Base-by-base conservation (phyloP, 2,329 filamentous ascomycete genomes). In the Simplicillium sp. region DNA sequence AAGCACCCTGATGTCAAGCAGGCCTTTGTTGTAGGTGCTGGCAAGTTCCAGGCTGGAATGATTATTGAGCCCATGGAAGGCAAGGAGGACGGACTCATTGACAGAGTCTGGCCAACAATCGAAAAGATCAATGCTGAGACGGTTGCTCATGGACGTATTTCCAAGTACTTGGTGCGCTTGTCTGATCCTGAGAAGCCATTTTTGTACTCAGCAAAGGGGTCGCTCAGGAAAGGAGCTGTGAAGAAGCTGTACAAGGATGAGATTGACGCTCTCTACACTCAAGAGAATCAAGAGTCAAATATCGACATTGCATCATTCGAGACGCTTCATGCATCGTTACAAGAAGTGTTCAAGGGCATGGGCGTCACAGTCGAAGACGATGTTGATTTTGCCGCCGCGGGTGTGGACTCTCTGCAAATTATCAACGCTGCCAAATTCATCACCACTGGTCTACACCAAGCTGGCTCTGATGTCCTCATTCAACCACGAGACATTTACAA, bases 131-230 rank as follows among this genome's bases (percentile, higher is more conserved):
- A 73, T 48, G 53, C 59, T 36, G 54, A 58, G 35, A 64, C 63
- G 0, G 65, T 67, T 0, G 59, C 66, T 0, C 67, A 73, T 39
- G 70, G 66, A 3, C 66, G 62, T 25, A 67, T 74, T 28, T 54
- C 53, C 2, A 58, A 58, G 2, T 50, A 64, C 7, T 54, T 68
- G 34, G 50, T 72, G 16, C 46, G 48, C 1, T 17, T 73, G 4
- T 54, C 66, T 0, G 55, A 56, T 11, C 56, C 62, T 0, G 46
- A 55, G 7, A 68, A 64, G 46, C 67, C 68, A 0, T 68, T 73
- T 41, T 48, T 54, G 0, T 57, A 65, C 3, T 60, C 69, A 0
- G 57, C 59, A 2, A 73, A 73, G 48, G 67, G 67, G 2, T 66
- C 65, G 1, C 48, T 73, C 6, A 66, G 67, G 50, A 59, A 65